These are phyloP conservation scores for Termitomyces eurrhizus DNA, from an alignment of 768 basidiomycete species.

Conservation along the genomic window DNA sequence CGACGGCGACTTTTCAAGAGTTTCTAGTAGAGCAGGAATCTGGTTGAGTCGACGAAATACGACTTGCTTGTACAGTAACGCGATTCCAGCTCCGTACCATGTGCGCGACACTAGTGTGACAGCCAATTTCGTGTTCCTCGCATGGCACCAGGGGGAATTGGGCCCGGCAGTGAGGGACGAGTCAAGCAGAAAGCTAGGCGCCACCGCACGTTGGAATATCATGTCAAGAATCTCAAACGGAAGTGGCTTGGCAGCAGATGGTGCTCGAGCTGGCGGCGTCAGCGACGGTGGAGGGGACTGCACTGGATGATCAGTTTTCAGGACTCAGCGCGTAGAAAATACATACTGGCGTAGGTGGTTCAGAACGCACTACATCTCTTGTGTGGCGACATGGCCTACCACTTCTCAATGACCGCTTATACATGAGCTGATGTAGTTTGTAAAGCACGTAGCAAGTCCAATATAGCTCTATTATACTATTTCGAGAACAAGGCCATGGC, in stretches of 20 bases:
- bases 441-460: neutral
- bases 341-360: neutral
- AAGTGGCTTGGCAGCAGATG: neutral
- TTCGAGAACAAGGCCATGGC: neutral
- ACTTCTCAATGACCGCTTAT: neutral
- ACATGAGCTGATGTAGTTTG: neutral
- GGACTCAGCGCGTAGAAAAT: neutral
- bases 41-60: slow-evolving; percentile 21
- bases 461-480: neutral
- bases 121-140: slow-evolving; percentile 17
- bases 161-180: slow-evolving; percentile 12
- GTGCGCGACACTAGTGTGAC: slow-evolving; percentile 22
- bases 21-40: slow-evolving; percentile 16
- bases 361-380: neutral
- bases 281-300: neutral
- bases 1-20: slow-evolving; percentile 12
- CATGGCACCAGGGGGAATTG: slow-evolving; percentile 20
- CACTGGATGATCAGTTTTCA: neutral
- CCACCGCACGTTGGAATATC: slow-evolving; percentile 22
- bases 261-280: neutral
- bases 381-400: neutral
- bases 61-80: slow-evolving; percentile 23
- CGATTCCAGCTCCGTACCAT: slow-evolving; percentile 22
- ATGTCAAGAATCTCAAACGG: slow-evolving; percentile 22
- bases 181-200: slow-evolving; percentile 20